Evolutionary conservation across 1,284 basidiomycete species (phyloP), one percentile per base, ranked within the genome.

Genomic region (Ustilago sp.): DNA sequence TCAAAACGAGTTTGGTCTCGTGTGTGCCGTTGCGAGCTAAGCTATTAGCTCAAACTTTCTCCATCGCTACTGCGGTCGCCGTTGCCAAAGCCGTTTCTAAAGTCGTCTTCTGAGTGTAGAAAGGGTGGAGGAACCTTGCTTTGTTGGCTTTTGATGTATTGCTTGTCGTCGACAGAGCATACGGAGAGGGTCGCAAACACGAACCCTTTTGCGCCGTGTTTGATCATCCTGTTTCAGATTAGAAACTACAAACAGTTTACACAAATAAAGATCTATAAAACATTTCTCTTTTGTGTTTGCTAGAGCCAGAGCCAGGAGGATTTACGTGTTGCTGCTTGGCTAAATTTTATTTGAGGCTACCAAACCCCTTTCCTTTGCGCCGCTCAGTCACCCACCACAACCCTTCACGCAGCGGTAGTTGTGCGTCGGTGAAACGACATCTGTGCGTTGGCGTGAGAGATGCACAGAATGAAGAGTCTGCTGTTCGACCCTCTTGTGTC

Each of bases 221-320:
- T 39, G 38, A 39, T 11, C 2, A 48, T 19, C 45, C 28, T 2
- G 45, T 48, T 48, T 48, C 45, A 48, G 28, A 48, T 48, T 48
- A 48, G 39, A 48, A 48, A 48, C 45, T 2, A 48, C 23, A 48
- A 48, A 48, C 45, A 48, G 6, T 48, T 48, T 48, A 19, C 45
- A 48, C 23, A 48, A 48, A 48, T 31, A 48, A 48, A 48, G 17
- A 15, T 41, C 13, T 41, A 13, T 41, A 15, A 48, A 48, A 48
- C 28, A 12, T 28, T 48, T 48, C 28, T 28, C 28, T 48, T 48
- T 48, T 48, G 8, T 45, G 28, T 48, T 48, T 31, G 38, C 38
- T 17, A 39, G 15, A 39, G 38, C 38, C 15, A 17, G 38, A 17
- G 4, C 15, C 4, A 11, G 9, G 45, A 48, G 45, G 45, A n/a